Evolutionary conservation across 2,329 filamentous ascomycete genomes (phyloP).

Genomic region (Tothia fuscella): DNA sequence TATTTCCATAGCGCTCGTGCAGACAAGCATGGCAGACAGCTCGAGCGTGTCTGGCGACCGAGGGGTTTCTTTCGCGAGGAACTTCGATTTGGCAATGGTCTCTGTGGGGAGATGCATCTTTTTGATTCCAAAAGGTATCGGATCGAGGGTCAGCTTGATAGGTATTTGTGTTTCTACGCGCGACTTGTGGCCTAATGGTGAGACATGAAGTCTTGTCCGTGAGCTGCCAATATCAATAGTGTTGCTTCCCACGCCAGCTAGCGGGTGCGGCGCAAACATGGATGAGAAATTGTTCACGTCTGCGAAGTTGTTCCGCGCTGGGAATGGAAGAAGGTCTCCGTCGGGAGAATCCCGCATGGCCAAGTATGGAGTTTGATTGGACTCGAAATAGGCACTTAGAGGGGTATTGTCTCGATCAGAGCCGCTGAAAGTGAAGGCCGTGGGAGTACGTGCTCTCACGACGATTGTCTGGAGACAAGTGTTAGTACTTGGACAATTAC

Average conservation of each 20-base stretch:
- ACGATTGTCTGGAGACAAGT: background rate
- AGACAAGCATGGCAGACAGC: conserved; percentile 71
- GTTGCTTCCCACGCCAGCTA: background rate
- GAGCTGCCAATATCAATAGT: conserved; percentile 9
- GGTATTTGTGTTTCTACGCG: conserved; percentile 95
- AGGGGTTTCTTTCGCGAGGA: conserved; percentile 63
- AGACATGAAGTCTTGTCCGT: conserved; percentile 1
- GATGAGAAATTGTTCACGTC: conserved; percentile 19
- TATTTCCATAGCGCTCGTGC: conserved; percentile 81
- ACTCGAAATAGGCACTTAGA: conserved; percentile 5
- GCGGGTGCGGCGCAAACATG: conserved; percentile 1
- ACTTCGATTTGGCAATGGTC: conserved; percentile 88
- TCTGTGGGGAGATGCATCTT: conserved; percentile 78
- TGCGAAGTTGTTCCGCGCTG: conserved; percentile 7
- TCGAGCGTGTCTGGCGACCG: conserved; percentile 64
- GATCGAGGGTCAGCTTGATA: conserved; percentile 66
- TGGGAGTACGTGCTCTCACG: conserved; percentile 2
- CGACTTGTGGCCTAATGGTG: conserved; percentile 48
- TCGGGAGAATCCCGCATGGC: conserved; percentile 9
- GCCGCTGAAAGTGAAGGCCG: conserved; percentile 8
- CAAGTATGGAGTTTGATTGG: conserved; percentile 5
- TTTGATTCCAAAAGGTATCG: conserved; percentile 62
- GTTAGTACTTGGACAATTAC: background rate
- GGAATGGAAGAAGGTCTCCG: conserved; percentile 17
- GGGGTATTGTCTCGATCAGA: conserved; percentile 8